Conservation (phyloP, 441 rosid species). For the Bruguiera hainesii region DNA sequence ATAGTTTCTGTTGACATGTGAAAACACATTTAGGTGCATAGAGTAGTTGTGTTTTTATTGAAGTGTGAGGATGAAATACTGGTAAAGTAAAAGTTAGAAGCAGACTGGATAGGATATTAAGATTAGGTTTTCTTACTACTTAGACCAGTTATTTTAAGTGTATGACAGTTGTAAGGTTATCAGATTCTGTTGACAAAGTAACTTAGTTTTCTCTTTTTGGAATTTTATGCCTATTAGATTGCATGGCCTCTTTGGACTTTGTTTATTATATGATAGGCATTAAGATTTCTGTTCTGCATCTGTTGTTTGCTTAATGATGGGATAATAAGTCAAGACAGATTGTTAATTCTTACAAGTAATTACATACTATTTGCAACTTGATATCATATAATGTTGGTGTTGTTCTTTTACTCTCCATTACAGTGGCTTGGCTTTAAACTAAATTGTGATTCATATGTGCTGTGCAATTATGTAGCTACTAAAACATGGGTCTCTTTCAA, state of each 20-base stretch:
- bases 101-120: no score
- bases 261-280: neutral
- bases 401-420: neutral
- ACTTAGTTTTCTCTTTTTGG: neutral
- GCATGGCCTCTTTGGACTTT: neutral
- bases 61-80: neutral
- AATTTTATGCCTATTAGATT: neutral
- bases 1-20: neutral
- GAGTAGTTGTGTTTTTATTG: neutral
- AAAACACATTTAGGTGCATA: neutral
- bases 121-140: neutral
- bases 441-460: no score
- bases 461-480: no score
- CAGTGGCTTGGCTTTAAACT: neutral
- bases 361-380: neutral
- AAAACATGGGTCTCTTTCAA: no score
- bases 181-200: neutral
- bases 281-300: neutral
- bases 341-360: neutral
- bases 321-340: conserved; percentile 2
- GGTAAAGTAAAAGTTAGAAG: neutral
- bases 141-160: neutral
- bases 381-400: neutral
- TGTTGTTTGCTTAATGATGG: neutral
- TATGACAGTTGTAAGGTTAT: neutral